These are phyloP conservation scores for Cyclotella distinguenda DNA, from an alignment of 108 stramenopile genomes.

Conservation along the genomic window DNA sequence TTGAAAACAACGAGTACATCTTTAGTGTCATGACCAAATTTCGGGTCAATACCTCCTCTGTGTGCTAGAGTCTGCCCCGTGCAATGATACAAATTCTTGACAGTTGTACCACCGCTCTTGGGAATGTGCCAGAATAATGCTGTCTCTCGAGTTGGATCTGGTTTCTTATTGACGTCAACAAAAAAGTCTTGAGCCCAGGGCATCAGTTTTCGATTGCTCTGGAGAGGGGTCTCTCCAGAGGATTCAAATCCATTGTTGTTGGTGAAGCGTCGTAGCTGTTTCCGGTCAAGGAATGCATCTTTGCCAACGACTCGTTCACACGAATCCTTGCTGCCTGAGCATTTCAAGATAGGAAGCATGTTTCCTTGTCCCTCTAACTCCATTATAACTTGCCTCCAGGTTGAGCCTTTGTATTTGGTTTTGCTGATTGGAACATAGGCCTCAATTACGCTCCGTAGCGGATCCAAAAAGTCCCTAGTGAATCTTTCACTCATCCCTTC, in stretches of 20 bases:
- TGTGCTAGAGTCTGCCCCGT: slow-evolving; percentile 32
- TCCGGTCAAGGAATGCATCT: slow-evolving; percentile 3
- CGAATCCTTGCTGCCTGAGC: slow-evolving; percentile 1
- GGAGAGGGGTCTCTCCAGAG: background rate
- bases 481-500: slow-evolving; percentile 20
- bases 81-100: slow-evolving; percentile 31
- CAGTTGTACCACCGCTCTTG: slow-evolving; percentile 40
- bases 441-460: slow-evolving; percentile 12
- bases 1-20: slow-evolving; percentile 8
- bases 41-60: slow-evolving; percentile 22
- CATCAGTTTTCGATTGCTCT: slow-evolving; percentile 3
- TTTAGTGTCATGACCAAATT: slow-evolving; percentile 7
- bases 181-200: slow-evolving; percentile 5
- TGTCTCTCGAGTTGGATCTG: background rate
- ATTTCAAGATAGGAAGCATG: slow-evolving; percentile 8
- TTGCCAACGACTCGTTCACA: slow-evolving; percentile 7
- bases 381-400: slow-evolving; percentile 1
- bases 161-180: slow-evolving; percentile 4
- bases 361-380: slow-evolving; percentile 1
- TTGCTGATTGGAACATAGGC: slow-evolving; percentile 18
- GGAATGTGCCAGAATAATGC: slow-evolving; percentile 8
- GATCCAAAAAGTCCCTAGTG: slow-evolving; percentile 2
- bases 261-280: slow-evolving; percentile 1
- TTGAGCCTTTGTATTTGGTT: background rate
- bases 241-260: background rate